Conservation (phyloP, 2,329 filamentous ascomycete genomes). For the Aspergillus transmontanensis region DNA sequence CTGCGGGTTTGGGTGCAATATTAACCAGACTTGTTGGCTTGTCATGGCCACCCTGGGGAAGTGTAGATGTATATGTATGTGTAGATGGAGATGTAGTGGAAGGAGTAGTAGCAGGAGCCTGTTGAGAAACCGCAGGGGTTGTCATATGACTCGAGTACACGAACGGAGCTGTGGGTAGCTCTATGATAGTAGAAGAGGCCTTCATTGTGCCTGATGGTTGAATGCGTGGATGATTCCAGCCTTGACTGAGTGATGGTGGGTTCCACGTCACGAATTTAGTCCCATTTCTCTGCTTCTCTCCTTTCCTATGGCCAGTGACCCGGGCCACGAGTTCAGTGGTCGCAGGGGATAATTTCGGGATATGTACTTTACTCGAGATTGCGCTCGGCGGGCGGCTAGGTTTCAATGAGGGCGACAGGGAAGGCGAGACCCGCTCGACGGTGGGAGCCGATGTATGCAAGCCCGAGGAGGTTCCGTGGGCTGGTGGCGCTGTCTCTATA, state of each 20-base stretch:
- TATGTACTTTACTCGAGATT: constrained; percentile 20
- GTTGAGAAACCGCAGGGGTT: constrained; percentile 13
- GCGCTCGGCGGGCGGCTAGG: constrained; percentile 12
- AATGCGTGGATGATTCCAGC: constrained; percentile 9
- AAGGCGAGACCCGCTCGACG: constrained; percentile 8
- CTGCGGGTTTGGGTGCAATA: constrained; percentile 13
- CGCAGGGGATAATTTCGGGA: constrained; percentile 29
- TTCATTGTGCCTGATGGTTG: constrained; percentile 21
- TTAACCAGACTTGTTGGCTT: constrained; percentile 12
- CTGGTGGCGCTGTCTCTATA: constrained; percentile 26
- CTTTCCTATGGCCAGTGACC: constrained; percentile 23
- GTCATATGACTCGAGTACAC: constrained; percentile 17
- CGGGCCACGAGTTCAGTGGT: constrained; percentile 31
- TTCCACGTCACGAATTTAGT: constrained; percentile 15
- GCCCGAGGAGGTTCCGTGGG: constrained; percentile 17
- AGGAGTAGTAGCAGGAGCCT: constrained; percentile 4
- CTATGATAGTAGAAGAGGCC: constrained; percentile 28
- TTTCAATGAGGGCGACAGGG: constrained; percentile 10
- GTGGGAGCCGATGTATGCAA: constrained; percentile 18
- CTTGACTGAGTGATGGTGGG: constrained; percentile 7
- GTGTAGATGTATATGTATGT: constrained; percentile 2
- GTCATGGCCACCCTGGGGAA: constrained; percentile 5
- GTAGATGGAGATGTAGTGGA: constrained; percentile 1
- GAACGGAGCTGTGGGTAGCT: constrained; percentile 29
- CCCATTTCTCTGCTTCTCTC: constrained; percentile 18